Conservation (phyloP, 805 yeast species). For the Clavispora fructus region DNA sequence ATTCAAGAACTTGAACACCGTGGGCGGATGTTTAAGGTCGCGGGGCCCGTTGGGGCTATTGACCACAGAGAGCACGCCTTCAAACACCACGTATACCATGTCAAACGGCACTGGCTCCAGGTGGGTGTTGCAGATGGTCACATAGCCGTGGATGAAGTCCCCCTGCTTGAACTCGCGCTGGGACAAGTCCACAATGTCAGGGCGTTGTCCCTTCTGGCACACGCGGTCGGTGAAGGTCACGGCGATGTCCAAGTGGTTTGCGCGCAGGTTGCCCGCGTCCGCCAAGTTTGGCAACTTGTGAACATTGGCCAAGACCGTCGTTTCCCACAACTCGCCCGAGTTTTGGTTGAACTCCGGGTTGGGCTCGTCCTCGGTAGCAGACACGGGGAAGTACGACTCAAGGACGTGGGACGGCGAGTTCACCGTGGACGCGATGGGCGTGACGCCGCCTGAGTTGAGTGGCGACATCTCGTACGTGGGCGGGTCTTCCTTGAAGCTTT, state of each 20-base stretch:
- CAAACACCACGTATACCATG: conserved; percentile 26
- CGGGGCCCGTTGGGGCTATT: conserved; percentile 14
- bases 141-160: conserved; percentile 22
- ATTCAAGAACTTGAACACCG: conserved; percentile 25
- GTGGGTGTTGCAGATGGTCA: conserved; percentile 17
- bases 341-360: conserved; percentile 8
- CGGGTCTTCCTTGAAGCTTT: conserved; percentile 36
- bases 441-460: conserved; percentile 13
- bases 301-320: conserved; percentile 38
- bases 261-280: conserved; percentile 13
- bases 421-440: conserved; percentile 7
- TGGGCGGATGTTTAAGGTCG: conserved; percentile 29
- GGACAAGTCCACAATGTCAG: conserved; percentile 34
- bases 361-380: conserved; percentile 5
- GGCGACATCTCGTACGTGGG: conserved; percentile 28
- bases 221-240: conserved; percentile 33
- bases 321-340: conserved; percentile 26
- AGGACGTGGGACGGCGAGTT: conserved; percentile 3
- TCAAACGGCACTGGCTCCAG: conserved; percentile 19
- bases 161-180: conserved; percentile 22
- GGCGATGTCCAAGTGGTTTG: conserved; percentile 25
- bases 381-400: conserved; percentile 12
- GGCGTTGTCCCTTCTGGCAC: conserved; percentile 22
- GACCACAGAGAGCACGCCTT: conserved; percentile 23
- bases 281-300: conserved; percentile 33